Conservation (phyloP, 2,329 filamentous ascomycete genomes). For the Fusarium multiceps region DNA sequence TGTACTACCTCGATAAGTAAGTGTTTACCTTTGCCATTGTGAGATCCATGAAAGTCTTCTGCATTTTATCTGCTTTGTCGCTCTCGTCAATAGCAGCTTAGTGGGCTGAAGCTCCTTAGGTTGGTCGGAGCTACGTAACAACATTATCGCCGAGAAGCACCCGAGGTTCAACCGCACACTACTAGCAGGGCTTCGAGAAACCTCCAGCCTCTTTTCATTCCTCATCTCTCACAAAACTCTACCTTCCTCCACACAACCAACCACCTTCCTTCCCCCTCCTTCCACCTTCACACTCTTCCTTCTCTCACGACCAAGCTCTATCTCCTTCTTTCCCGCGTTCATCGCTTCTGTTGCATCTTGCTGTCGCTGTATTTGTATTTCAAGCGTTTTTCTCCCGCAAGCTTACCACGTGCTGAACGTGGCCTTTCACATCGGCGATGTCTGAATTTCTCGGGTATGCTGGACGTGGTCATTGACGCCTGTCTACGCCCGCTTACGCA, state of each 20-base stretch:
- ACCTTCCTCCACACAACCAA: slow-evolving; percentile 47
- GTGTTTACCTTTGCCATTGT: not conserved
- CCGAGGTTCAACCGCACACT: slow-evolving; percentile 41
- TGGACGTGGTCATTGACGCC: slow-evolving; percentile 42
- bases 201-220: slow-evolving; percentile 48
- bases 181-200: slow-evolving; percentile 43
- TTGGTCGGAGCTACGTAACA: slow-evolving; percentile 9
- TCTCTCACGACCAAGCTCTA: slow-evolving; percentile 16
- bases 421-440: slow-evolving; percentile 57
- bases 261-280: slow-evolving; percentile 36
- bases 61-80: too few relatives aligned
- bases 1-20: not conserved
- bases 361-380: slow-evolving; percentile 38
- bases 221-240: slow-evolving; percentile 51
- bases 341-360: slow-evolving; percentile 30
- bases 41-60: too few relatives aligned
- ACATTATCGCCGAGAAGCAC: slow-evolving; percentile 35
- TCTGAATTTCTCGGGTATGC: slow-evolving; percentile 71
- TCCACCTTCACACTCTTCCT: slow-evolving; percentile 27
- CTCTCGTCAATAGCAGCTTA: not conserved
- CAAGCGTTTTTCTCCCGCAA: slow-evolving; percentile 38
- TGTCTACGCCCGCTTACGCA: slow-evolving; percentile 50
- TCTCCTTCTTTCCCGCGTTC: slow-evolving; percentile 25
- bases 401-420: slow-evolving; percentile 57
- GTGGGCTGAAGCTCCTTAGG: not conserved